A percentile compares a stretch with the other conserved stretches of the same genome.
These are phyloP conservation scores for Cryptococcus sp. DNA, from an alignment of 1,284 basidiomycete genomes.

Conservation along the genomic window DNA sequence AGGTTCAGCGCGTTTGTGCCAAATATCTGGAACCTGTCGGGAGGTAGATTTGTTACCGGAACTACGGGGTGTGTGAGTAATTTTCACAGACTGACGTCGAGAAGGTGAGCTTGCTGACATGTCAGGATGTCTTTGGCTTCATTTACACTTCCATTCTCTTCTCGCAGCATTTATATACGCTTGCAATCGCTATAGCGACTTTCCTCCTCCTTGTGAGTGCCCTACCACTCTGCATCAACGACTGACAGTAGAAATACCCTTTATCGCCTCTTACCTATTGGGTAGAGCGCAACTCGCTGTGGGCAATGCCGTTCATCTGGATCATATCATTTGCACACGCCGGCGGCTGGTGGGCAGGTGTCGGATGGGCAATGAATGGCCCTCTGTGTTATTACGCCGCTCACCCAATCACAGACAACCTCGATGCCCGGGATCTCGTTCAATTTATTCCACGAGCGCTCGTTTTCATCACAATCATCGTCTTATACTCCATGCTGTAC, in stretches of 20 bases:
- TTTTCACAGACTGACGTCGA: too few species aligned
- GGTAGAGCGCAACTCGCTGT: conserved; percentile 34
- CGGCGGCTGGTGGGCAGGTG: conserved; percentile 29
- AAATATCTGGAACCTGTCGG: conserved; percentile 23
- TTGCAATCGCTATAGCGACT: conserved; percentile 38
- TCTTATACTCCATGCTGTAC: conserved; percentile 38
- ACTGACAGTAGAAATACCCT: conserved; percentile 32
- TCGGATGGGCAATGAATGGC: conserved; percentile 27
- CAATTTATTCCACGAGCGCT: conserved; percentile 43
- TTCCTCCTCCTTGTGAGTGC: conserved; percentile 36
- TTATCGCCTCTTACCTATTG: conserved; percentile 28
- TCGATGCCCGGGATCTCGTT: conserved; percentile 33
- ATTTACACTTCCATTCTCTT: conserved; percentile 34
- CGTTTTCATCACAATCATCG: conserved; percentile 36
- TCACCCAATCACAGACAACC: background rate
- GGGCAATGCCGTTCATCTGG: conserved; percentile 24
- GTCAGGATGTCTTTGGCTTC: conserved; percentile 32
- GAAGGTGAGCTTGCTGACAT: background rate
- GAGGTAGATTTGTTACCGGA: conserved; percentile 16
- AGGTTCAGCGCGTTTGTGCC: conserved; percentile 28
- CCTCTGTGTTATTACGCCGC: conserved; percentile 40
- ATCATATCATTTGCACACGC: conserved; percentile 30
- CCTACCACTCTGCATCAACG: background rate
- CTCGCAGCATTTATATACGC: conserved; percentile 42
- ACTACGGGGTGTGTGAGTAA: conserved; percentile 31